Evolutionary conservation across 2,329 filamentous ascomycete species (phyloP), one percentile per base, ranked within the genome.

Genomic region (Pestalotiopsis sp.): DNA sequence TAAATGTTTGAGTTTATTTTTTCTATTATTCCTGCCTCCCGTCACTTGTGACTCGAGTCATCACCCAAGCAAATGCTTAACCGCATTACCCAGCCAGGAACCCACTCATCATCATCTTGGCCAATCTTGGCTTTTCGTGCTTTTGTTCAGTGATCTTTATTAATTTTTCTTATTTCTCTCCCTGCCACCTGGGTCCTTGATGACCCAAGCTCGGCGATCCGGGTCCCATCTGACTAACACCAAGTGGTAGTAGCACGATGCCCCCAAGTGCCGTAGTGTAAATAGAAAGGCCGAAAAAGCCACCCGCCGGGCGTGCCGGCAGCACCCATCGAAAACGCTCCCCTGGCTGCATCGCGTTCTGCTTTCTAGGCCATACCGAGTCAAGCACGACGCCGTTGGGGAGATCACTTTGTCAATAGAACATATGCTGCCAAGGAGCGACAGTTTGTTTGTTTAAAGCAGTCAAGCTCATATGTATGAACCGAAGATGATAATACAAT

Each of bases 1-100:
- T 61, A 61, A 61, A 61, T 11, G 20, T 49, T 49, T 49, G 58
- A 61, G 58, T 27, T 61, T 61, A 61, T 61, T 59, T 59, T 59
- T 25, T 13, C 20, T 58, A 12, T 23, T 13, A 7, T 25, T n/a
- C 14, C 23, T 17, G 58, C 27, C 11, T 31, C 13, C 41, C n/a
- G 13, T 49, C 41, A 36, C 7, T 36, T 36, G 31, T 49, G 41
- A 49, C 41, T n/a, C 13, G 13, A 49, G 31, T 49, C 41, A 49
- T n/a, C 13, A n/a, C 14, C 4, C 41, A 49, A 36, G 31, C 31
- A 49, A 49, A 49, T 49, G 14, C 41, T 49, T 49, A 36, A 36
- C 31, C 31, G 31, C 31, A 36, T 9, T 36, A 36, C 31, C 31
- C 31, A 36, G 31, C 31, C 31, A 36, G 31, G 31, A 36, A 9